phyloP scores from a whole-genome alignment of 495 filamentous ascomycete genomes.

The Bacidia rubella region DNA sequence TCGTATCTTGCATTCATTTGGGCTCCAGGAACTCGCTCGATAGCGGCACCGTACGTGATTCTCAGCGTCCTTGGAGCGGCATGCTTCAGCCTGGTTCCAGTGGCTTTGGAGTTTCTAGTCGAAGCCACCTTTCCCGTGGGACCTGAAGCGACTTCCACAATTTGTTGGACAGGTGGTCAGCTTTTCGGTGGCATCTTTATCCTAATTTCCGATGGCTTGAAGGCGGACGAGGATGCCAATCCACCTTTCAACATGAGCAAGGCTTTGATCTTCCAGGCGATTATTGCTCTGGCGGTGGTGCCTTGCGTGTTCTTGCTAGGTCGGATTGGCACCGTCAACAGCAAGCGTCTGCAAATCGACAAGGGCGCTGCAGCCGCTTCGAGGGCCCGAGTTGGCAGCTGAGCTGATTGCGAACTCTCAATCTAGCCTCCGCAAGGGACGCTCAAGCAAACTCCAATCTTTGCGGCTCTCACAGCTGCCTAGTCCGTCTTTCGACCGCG shows the following conservation, averaged over 20 bases:
- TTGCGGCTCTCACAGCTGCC: not conserved
- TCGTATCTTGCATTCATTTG: slow-evolving; percentile 69
- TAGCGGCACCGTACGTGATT: slow-evolving; percentile 61
- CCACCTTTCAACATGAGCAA: slow-evolving; percentile 58
- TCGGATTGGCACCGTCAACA: slow-evolving; percentile 39
- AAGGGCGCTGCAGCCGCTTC: slow-evolving; percentile 12
- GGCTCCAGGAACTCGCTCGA: slow-evolving; percentile 53
- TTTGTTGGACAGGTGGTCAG: slow-evolving; percentile 67
- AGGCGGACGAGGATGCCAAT: slow-evolving; percentile 36
- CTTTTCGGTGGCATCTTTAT: slow-evolving; percentile 72
- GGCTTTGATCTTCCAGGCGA: slow-evolving; percentile 66
- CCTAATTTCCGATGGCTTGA: slow-evolving; percentile 65
- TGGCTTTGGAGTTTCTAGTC: slow-evolving; percentile 74
- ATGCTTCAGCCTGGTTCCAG: slow-evolving; percentile 67
- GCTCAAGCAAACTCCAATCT: too few relatives aligned
- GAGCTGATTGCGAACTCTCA: too few relatives aligned
- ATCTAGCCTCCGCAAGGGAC: too few relatives aligned
- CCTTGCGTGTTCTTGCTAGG: slow-evolving; percentile 58
- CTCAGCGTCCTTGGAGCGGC: slow-evolving; percentile 62
- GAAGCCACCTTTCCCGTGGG: slow-evolving; percentile 77
- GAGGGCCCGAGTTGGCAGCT: not conserved
- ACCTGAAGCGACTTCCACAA: slow-evolving; percentile 72
- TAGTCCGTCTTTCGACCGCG: not conserved
- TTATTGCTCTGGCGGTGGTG: slow-evolving; percentile 48
- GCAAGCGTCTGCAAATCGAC: slow-evolving; percentile 48